A percentile compares a stretch with the other conserved stretches of the same genome.
phyloP scores from a whole-genome alignment of 192 early-diverging fungal species.

The Entomortierella lignicola region DNA sequence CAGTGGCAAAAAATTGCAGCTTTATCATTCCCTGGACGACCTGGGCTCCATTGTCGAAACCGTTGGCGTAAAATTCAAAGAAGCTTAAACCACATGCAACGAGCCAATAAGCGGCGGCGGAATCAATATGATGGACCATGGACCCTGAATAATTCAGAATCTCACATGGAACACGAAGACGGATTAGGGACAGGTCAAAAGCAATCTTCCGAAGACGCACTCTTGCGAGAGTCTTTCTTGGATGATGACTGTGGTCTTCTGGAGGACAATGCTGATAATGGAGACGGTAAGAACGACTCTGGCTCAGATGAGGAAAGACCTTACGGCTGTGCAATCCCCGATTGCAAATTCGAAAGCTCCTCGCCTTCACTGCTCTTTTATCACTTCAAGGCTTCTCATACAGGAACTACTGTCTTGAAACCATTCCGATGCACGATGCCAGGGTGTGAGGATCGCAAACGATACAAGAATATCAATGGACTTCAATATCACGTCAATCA shows the following conservation, averaged over 20 bases:
- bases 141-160: neutral
- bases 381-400: conserved; percentile 49
- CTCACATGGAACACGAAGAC: neutral
- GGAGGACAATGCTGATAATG: conserved; percentile 10
- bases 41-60: conserved; percentile 83
- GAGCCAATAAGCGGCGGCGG: conserved; percentile 44
- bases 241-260: conserved; percentile 28
- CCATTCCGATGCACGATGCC: conserved; percentile 81
- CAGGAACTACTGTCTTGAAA: conserved; percentile 60
- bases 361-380: conserved; percentile 47
- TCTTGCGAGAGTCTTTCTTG: conserved; percentile 8
- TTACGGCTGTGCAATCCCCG: conserved; percentile 46
- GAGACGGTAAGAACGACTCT: conserved; percentile 18
- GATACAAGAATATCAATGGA: conserved; percentile 89
- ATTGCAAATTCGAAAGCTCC: conserved; percentile 38
- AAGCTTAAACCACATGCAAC: conserved; percentile 55
- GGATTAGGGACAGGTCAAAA: neutral
- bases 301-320: conserved; percentile 42
- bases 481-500: conserved; percentile 82
- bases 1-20: conserved; percentile 88
- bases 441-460: conserved; percentile 79
- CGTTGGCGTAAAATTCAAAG: conserved; percentile 82
- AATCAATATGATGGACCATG: conserved; percentile 13
- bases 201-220: conserved; percentile 10
- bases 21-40: conserved; percentile 75